Conservation (phyloP, 306 rosid genomes). For the Malus domestica region DNA sequence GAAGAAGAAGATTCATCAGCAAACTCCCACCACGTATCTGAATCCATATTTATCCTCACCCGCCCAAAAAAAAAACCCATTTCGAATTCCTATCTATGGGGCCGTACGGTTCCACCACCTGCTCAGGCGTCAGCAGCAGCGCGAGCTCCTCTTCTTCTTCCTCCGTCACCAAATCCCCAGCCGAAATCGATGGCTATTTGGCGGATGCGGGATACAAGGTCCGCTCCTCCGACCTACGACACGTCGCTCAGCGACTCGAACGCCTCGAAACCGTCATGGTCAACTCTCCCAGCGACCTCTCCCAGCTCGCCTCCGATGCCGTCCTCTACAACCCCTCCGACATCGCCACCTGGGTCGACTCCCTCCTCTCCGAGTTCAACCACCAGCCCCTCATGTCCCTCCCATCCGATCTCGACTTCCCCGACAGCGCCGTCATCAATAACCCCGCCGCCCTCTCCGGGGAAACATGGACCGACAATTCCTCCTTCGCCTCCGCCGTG, state of each 20-base stretch:
- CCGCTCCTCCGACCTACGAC: conserved; percentile 60
- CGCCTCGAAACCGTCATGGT: conserved; percentile 54
- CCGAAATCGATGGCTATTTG: conserved; percentile 52
- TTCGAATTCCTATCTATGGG: conserved; percentile 18
- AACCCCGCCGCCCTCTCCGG: neutral
- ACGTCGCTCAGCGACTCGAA: conserved; percentile 65
- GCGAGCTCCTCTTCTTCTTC: conserved; percentile 39
- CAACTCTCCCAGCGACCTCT: conserved; percentile 48
- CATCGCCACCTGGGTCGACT: conserved; percentile 69
- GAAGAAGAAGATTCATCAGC: conserved; percentile 1
- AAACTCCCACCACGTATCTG: neutral
- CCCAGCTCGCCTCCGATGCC: conserved; percentile 54
- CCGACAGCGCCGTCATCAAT: conserved; percentile 28
- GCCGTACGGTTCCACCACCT: conserved; percentile 27
- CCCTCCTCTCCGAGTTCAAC: conserved; percentile 59
- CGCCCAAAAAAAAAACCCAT: neutral
- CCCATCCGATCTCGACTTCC: conserved; percentile 44
- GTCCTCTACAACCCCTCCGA: conserved; percentile 70
- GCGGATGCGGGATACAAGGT: conserved; percentile 74
- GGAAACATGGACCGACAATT: conserved; percentile 23
- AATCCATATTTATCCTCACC: neutral
- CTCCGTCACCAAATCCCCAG: conserved; percentile 22
- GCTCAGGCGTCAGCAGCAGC: conserved; percentile 26
- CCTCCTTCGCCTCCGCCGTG: neutral
- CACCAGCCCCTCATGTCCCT: conserved; percentile 20